Evolutionary conservation across 2,329 filamentous ascomycete species (phyloP).

Genomic region (Emergomyces orientalis): DNA sequence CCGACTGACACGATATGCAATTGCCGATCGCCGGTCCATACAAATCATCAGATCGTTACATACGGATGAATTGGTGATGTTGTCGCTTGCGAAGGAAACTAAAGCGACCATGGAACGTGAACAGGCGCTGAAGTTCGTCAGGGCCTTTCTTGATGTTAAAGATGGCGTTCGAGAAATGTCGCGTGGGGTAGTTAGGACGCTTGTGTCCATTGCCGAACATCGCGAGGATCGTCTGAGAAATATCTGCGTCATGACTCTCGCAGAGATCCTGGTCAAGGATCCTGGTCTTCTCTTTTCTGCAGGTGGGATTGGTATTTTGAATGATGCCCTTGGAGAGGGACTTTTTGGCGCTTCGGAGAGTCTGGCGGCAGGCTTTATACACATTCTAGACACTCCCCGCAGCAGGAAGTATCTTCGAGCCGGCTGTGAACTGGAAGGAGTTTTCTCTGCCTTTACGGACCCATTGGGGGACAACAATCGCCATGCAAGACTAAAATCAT

Average conservation of each 20-base stretch:
- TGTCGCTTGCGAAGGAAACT: slow-evolving; percentile 87
- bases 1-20: slow-evolving; percentile 83
- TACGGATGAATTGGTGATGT: slow-evolving; percentile 83
- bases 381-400: slow-evolving; percentile 75
- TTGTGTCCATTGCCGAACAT: slow-evolving; percentile 83
- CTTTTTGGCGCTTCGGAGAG: slow-evolving; percentile 89
- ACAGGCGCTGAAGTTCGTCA: slow-evolving; percentile 91
- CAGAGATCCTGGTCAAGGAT: slow-evolving; percentile 81
- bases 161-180: slow-evolving; percentile 83
- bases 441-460: slow-evolving; percentile 90
- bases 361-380: slow-evolving; percentile 76
- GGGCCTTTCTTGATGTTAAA: slow-evolving; percentile 91
- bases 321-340: slow-evolving; percentile 84
- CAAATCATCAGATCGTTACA: slow-evolving; percentile 80
- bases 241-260: slow-evolving; percentile 86
- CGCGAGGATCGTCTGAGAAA: slow-evolving; percentile 74
- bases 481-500: slow-evolving; percentile 66
- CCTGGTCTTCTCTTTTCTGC: slow-evolving; percentile 71
- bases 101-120: slow-evolving; percentile 97
- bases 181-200: slow-evolving; percentile 73
- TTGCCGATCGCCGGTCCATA: slow-evolving; percentile 82
- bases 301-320: slow-evolving; percentile 75
- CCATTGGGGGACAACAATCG: slow-evolving; percentile 49
- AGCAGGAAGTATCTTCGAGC: slow-evolving; percentile 74
- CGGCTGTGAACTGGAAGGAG: slow-evolving; percentile 78